Percentiles rank a stretch among this genome's conserved stretches.
Evolutionary conservation across 352 stramenopile genomes (phyloP).

Genomic region (Globisporangium carolinianum): DNA sequence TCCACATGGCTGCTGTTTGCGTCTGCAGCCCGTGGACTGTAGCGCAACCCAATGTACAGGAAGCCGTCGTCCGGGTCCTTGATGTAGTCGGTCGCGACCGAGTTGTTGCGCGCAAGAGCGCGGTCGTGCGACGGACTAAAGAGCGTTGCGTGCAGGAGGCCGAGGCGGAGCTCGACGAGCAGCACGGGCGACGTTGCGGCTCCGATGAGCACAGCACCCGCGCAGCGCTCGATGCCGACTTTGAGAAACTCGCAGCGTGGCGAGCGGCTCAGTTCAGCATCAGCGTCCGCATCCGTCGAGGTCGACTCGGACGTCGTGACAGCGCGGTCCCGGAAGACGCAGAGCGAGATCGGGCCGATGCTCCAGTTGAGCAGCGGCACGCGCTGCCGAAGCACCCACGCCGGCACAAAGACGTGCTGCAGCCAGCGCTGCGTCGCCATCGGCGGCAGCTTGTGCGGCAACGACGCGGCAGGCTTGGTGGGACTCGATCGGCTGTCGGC

Average conservation of each 20-base stretch:
- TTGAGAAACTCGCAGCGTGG: conserved; percentile 24
- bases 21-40: conserved; percentile 8
- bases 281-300: neutral
- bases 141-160: conserved; percentile 36
- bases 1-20: conserved; percentile 3
- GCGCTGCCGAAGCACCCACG: conserved; percentile 17
- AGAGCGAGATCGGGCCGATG: conserved; percentile 33
- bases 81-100: conserved; percentile 62
- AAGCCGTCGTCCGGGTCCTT: conserved; percentile 54
- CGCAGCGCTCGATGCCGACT: conserved; percentile 36
- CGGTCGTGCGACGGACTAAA: conserved; percentile 15
- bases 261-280: neutral
- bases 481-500: neutral
- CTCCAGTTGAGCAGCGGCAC: conserved; percentile 58
- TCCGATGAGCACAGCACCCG: conserved; percentile 34
- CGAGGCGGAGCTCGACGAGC: conserved; percentile 50
- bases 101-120: conserved; percentile 25
- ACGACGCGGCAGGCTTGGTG: neutral
- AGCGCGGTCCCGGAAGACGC: conserved; percentile 23
- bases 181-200: conserved; percentile 23
- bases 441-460: neutral
- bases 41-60: conserved; percentile 65
- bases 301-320: neutral
- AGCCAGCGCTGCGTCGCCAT: conserved; percentile 16
- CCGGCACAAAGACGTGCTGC: conserved; percentile 26